phyloP scores from a whole-genome alignment of 306 rosid species.

The Spatholobus suberectus region DNA sequence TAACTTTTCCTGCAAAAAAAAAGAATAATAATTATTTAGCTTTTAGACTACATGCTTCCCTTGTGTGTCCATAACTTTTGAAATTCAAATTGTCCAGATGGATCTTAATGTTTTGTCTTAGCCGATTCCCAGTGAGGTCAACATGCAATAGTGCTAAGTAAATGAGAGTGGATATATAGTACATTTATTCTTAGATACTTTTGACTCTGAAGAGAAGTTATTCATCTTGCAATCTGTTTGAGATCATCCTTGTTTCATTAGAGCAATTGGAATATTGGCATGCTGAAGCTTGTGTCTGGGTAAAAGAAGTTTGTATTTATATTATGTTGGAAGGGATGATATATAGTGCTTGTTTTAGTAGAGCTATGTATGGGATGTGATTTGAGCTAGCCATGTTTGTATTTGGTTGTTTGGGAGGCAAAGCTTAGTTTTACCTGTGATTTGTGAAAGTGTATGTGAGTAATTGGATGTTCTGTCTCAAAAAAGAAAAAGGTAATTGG shows the following conservation, averaged over 20 bases:
- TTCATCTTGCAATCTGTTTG: not conserved
- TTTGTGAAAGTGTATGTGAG: not conserved
- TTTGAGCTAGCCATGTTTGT: not conserved
- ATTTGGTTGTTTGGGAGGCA: not conserved
- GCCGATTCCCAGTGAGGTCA: not conserved
- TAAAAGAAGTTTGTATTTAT: not conserved
- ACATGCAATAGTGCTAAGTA: not conserved
- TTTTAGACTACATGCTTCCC: not conserved
- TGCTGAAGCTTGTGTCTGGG: not conserved
- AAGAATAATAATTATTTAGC: not conserved
- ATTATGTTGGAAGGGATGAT: not conserved
- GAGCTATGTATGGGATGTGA: not conserved
- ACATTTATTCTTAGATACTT: not conserved
- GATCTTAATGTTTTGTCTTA: slow-evolving; percentile 1
- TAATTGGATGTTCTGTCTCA: no score
- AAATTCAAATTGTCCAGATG: not conserved
- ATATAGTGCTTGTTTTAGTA: not conserved
- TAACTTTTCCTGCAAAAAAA: not conserved
- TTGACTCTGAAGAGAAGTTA: not conserved
- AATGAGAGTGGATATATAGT: not conserved
- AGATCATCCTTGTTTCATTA: not conserved
- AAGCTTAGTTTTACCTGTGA: not conserved
- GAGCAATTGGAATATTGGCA: not conserved
- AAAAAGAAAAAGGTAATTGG: no score
- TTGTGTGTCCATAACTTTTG: not conserved